Evolutionary conservation across 2,329 filamentous ascomycete genomes (phyloP).

Genomic region (Polytolypa hystricis): DNA sequence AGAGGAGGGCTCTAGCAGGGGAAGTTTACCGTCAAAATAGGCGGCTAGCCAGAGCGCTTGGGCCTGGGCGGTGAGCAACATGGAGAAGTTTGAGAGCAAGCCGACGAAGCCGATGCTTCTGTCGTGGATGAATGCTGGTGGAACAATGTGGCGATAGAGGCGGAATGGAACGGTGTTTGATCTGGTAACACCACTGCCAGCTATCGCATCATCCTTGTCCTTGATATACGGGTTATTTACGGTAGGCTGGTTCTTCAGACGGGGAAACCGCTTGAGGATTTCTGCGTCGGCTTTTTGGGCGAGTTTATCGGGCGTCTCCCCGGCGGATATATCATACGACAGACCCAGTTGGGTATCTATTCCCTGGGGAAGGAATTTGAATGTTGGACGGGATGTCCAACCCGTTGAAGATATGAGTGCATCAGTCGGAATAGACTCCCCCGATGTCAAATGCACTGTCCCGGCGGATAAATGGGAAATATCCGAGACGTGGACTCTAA

Average conservation of each 20-base stretch:
- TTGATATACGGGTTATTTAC: slow-evolving; percentile 10
- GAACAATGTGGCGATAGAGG: slow-evolving; percentile 38
- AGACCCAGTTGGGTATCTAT: slow-evolving; percentile 38
- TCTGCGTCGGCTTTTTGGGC: slow-evolving; percentile 33
- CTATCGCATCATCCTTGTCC: slow-evolving; percentile 4
- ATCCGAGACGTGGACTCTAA: slow-evolving; percentile 46
- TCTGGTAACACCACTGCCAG: slow-evolving; percentile 10
- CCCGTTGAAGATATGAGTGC: slow-evolving; percentile 47
- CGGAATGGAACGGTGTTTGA: slow-evolving; percentile 26
- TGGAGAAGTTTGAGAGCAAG: slow-evolving; percentile 30
- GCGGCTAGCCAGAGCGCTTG: slow-evolving; percentile 54
- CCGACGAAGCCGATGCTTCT: slow-evolving; percentile 41
- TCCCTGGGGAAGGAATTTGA: slow-evolving; percentile 37
- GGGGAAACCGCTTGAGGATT: slow-evolving; percentile 38
- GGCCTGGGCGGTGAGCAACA: slow-evolving; percentile 26
- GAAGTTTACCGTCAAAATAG: slow-evolving; percentile 47
- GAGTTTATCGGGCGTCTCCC: slow-evolving; percentile 26
- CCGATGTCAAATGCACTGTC: slow-evolving; percentile 39
- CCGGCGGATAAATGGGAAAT: slow-evolving; percentile 37
- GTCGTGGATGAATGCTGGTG: slow-evolving; percentile 28
- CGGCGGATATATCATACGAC: slow-evolving; percentile 21
- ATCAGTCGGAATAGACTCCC: slow-evolving; percentile 36
- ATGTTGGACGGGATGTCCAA: slow-evolving; percentile 41
- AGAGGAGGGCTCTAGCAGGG: slow-evolving; percentile 14
- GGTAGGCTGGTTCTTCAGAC: slow-evolving; percentile 32